Percentiles rank a stretch among this genome's conserved stretches.
Conservation (phyloP, 129 eudicot genomes). For the Gnaphalium uliginosum region DNA sequence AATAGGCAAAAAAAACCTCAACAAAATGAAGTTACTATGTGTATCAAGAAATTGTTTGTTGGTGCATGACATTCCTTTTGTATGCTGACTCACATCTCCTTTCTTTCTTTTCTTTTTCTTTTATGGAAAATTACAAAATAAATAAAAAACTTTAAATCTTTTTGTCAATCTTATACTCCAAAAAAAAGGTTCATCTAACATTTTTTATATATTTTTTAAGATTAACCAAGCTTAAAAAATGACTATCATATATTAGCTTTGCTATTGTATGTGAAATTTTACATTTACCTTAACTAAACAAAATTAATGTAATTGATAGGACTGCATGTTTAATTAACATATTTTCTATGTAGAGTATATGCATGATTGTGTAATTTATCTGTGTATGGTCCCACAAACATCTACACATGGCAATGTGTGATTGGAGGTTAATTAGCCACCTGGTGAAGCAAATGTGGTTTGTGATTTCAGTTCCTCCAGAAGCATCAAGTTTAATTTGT, state of each 20-base stretch:
- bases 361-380: conserved; percentile 6
- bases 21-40: conserved; percentile 11
- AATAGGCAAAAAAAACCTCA: conserved; percentile 45
- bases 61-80: conserved; percentile 40
- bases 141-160: neutral
- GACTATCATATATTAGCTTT: no score
- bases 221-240: neutral
- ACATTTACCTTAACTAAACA: no score
- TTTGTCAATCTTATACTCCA: neutral
- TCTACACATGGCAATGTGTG: conserved; percentile 25
- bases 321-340: neutral
- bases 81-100: conserved; percentile 20
- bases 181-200: neutral
- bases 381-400: conserved; percentile 18
- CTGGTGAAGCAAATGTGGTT: conserved; percentile 29
- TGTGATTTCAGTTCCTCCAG: conserved; percentile 14
- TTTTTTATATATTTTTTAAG: neutral
- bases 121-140: conserved; percentile 15
- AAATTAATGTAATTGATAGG: neutral
- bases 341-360: neutral
- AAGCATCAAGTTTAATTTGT: conserved; percentile 1
- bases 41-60: conserved; percentile 24
- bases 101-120: neutral
- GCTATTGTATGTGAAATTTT: neutral
- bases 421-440: conserved; percentile 23